Percentiles rank a stretch among this genome's conserved stretches.
Evolutionary conservation across 2,329 filamentous ascomycete genomes (phyloP).

Genomic region (Domatiomyces catenatus): DNA sequence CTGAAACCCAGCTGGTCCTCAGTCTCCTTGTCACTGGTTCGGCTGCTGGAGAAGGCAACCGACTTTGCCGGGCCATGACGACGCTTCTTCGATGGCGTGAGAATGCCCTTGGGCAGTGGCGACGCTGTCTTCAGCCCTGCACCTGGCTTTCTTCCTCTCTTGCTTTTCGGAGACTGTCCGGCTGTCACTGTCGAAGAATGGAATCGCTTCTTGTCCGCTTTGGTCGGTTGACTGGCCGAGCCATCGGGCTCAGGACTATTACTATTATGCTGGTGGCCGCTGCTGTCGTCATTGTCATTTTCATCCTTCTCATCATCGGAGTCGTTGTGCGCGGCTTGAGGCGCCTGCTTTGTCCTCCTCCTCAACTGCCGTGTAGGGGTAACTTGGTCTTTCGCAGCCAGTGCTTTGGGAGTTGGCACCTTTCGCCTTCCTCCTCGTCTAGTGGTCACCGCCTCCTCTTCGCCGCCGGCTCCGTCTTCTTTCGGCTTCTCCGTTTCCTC

Average conservation of each 20-base stretch:
- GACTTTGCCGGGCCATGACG: constrained; percentile 10
- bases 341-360: background rate
- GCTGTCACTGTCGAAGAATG: background rate
- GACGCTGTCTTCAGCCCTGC: constrained; percentile 1
- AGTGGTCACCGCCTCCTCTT: background rate
- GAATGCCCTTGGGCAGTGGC: constrained; percentile 15
- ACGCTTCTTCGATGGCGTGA: constrained; percentile 13
- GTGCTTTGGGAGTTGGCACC: background rate
- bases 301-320: background rate
- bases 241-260: background rate
- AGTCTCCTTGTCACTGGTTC: constrained; percentile 7
- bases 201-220: constrained; percentile 2
- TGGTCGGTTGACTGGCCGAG: constrained; percentile 4
- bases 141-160: background rate
- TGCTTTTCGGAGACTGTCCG: background rate
- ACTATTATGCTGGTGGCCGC: background rate
- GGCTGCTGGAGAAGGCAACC: constrained; percentile 13
- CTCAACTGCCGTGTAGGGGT: background rate
- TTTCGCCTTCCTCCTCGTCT: background rate
- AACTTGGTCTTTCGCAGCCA: background rate
- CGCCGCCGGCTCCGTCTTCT: background rate
- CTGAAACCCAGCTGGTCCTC: constrained; percentile 17
- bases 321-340: constrained; percentile 4
- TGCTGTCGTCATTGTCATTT: background rate
- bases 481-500: background rate